Evolutionary conservation across 1,139 yeast genomes (phyloP).

Genomic region (Torulaspora globosa): DNA sequence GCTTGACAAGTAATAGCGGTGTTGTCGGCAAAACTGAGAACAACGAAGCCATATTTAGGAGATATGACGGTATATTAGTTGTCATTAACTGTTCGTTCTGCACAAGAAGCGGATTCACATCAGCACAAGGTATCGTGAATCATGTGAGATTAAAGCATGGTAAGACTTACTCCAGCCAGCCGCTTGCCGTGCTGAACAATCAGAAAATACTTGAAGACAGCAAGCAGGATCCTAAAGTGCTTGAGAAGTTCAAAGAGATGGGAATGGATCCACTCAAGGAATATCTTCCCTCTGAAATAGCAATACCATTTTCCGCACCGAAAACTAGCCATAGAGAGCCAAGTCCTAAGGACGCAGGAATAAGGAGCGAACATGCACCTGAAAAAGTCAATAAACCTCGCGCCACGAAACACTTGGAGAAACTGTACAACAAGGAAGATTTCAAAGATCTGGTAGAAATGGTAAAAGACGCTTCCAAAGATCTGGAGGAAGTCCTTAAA

Average conservation of each 20-base stretch:
- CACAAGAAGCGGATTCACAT: conserved; percentile 63
- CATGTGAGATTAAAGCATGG: conserved; percentile 73
- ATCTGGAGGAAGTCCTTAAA: conserved; percentile 26
- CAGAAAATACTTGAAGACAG: conserved; percentile 55
- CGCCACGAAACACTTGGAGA: conserved; percentile 28
- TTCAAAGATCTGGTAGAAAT: conserved; percentile 36
- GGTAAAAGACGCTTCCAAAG: conserved; percentile 35
- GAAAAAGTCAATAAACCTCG: neutral
- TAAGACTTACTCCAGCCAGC: conserved; percentile 69
- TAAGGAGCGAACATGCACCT: conserved; percentile 7
- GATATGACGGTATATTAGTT: conserved; percentile 71
- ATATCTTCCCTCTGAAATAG: conserved; percentile 36
- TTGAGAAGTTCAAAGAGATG: conserved; percentile 43
- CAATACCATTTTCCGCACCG: conserved; percentile 24
- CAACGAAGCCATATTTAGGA: conserved; percentile 54
- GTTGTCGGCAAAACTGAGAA: conserved; percentile 37
- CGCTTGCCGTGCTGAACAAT: conserved; percentile 68
- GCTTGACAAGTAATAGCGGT: conserved; percentile 37
- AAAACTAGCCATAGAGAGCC: conserved; percentile 14
- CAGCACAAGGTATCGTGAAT: conserved; percentile 76
- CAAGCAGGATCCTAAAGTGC: conserved; percentile 59
- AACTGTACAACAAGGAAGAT: conserved; percentile 26
- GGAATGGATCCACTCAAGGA: conserved; percentile 36
- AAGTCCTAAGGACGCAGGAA: conserved; percentile 15
- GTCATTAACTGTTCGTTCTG: conserved; percentile 67